Percentiles rank a stretch among this genome's conserved stretches.
These are phyloP conservation scores for Lenzites betulinus DNA, from an alignment of 768 basidiomycete genomes.

Conservation along the genomic window DNA sequence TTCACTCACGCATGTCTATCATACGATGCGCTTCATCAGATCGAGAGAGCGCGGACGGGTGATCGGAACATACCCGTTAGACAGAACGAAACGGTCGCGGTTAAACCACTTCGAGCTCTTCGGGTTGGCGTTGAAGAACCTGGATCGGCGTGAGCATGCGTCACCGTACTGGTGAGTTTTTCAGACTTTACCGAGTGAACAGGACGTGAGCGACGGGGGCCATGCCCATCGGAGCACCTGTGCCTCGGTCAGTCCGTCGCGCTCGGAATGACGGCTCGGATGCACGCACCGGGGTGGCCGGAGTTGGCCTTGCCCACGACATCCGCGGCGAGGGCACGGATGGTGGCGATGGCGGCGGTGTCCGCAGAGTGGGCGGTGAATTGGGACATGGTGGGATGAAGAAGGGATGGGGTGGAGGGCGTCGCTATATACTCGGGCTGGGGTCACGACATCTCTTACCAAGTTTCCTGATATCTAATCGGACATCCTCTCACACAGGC, in stretches of 20 bases:
- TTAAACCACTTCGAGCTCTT: constrained; percentile 92
- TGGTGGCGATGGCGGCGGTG: constrained; percentile 64
- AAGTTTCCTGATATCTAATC: constrained; percentile 29
- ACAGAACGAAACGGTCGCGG: constrained; percentile 95
- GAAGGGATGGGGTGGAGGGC: constrained; percentile 18
- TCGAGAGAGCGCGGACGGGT: background rate
- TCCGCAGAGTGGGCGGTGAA: constrained; percentile 47
- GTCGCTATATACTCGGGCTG: constrained; percentile 10
- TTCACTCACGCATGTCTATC: constrained; percentile 73
- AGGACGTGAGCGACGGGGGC: constrained; percentile 82
- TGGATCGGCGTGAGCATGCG: constrained; percentile 31
- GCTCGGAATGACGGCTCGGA: constrained; percentile 1
- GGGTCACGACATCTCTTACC: constrained; percentile 9
- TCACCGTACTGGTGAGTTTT: constrained; percentile 12
- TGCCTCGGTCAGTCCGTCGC: constrained; percentile 8
- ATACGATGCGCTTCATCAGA: constrained; percentile 21
- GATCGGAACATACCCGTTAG: constrained; percentile 74
- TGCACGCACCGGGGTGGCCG: constrained; percentile 77
- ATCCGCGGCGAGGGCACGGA: constrained; percentile 76
- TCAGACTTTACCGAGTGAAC: constrained; percentile 60
- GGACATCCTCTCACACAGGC: constrained; percentile 1
- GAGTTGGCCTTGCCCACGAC: constrained; percentile 88
- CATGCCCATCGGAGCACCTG: constrained; percentile 94
- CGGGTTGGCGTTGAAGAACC: constrained; percentile 88
- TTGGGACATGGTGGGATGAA: constrained; percentile 38